Percentiles rank a stretch among this genome's conserved stretches.
Conservation (phyloP, 2,329 filamentous ascomycete genomes). For the Fonsecaea pedrosoi region DNA sequence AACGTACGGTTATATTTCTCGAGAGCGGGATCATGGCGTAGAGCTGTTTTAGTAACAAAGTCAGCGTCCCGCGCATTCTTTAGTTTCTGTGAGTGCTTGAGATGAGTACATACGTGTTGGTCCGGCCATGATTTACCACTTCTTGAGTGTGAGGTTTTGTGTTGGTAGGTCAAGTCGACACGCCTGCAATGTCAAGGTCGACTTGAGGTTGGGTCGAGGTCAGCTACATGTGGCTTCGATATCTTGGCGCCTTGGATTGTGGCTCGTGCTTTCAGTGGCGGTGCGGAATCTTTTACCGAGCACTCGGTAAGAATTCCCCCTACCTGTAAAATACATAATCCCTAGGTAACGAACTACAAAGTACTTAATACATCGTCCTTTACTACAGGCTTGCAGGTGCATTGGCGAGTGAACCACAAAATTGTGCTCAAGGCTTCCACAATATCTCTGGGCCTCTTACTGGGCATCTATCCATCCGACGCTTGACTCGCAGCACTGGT, state of each 20-base stretch:
- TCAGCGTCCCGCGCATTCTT: conserved; percentile 43
- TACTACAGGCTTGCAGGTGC: background rate
- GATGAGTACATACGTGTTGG: conserved; percentile 52
- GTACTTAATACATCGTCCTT: background rate
- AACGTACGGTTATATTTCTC: conserved; percentile 59
- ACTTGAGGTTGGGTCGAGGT: background rate
- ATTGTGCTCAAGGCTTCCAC: background rate
- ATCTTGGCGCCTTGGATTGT: conserved; percentile 1
- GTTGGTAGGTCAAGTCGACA: conserved; percentile 20
- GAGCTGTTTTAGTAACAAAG: conserved; percentile 44
- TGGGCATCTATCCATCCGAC: background rate
- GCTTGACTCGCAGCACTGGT: background rate
- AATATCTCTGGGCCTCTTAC: background rate
- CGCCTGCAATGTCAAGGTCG: conserved; percentile 13
- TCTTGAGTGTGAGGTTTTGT: conserved; percentile 22
- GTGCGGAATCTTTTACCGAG: background rate
- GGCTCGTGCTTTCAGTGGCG: conserved; percentile 18
- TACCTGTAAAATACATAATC: background rate
- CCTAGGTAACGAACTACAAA: background rate
- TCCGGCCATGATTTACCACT: conserved; percentile 56
- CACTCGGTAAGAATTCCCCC: background rate
- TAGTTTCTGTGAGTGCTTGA: conserved; percentile 53
- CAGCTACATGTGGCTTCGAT: conserved; percentile 11
- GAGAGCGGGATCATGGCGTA: conserved; percentile 53
- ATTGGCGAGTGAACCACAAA: background rate